Evolutionary conservation across 306 rosid species (phyloP), one percentile per base, ranked within the genome.

Genomic region (Chamaecrista fasciculata): DNA sequence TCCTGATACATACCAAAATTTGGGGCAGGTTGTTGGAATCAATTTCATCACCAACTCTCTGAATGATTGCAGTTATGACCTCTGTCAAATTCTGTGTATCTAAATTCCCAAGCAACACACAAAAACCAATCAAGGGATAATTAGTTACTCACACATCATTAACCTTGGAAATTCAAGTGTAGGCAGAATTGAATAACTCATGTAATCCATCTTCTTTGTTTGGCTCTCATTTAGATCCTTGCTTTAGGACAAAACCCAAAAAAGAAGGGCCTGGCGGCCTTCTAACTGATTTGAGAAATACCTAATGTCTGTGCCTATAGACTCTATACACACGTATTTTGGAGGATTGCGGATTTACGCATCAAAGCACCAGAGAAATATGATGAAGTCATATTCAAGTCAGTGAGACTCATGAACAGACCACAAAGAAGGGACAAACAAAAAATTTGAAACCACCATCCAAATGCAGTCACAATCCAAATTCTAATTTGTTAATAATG

Each of bases 41-140:
- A 73, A 95, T 95, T 66, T 91, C 99, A 75, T 82, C 81, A 57
- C 97, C 97, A 58, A 95, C 79, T 78, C 99, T 91, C 85, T 89
- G 97, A 81, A 95, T 76, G 68, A 95, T 84, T 31, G 97, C 74
- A 80, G 96, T 82, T 84, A 89, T 84, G 67, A 95, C 86, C 72
- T 89, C 97, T 14, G 91, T 75, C 81, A 95, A 83, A 84, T 82
- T 91, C 75, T 86, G 95, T 73, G 92, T 84, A 66, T 87, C 99
- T 95, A 75, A 71, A 76, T 63, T 75, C 79, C 57, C 64, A 86
- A 76, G 59, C 63, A 86, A 81, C 64, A 77, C 52, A 74, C 28
- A 69, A 67, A 67, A 65, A 37, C 48, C 73, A 71, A 70, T 82
- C 23, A 28, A 36, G 62, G 65, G 56, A 58, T 50, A 62, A 58